Evolutionary conservation across 176 grass and related monocot genomes (phyloP).

Genomic region (Hsuehochloa calcarea): DNA sequence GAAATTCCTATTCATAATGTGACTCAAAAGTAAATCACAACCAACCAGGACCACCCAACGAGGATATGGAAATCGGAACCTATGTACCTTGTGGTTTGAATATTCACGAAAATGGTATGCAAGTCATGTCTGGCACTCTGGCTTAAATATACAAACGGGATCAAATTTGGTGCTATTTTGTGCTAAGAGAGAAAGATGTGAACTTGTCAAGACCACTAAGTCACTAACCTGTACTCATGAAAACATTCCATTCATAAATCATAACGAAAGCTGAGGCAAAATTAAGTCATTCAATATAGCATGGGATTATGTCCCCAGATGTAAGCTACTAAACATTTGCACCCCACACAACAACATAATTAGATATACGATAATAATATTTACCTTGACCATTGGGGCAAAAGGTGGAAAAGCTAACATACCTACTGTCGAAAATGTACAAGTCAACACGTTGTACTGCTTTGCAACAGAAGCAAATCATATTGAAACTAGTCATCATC

Average conservation of each 20-base stretch:
- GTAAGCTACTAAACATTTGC: neutral
- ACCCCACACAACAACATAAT: neutral
- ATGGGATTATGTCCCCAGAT: neutral
- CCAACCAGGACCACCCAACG: neutral
- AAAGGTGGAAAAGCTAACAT: neutral
- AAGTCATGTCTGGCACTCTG: neutral
- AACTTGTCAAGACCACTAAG: neutral
- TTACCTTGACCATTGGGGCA: neutral
- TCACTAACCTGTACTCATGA: neutral
- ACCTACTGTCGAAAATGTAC: neutral
- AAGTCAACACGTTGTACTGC: neutral
- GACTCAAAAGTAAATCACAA: neutral
- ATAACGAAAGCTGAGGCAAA: neutral
- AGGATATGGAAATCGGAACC: neutral
- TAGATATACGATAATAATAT: neutral
- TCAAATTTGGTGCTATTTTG: neutral
- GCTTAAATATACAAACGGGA: neutral
- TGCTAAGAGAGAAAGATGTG: neutral
- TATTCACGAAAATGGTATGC: neutral
- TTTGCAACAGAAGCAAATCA: slow-evolving; percentile 6
- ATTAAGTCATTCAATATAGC: neutral
- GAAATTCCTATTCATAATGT: neutral
- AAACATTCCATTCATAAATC: neutral
- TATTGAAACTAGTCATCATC: neutral
- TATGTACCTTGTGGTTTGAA: neutral